Base-by-base conservation (phyloP, 1,284 basidiomycete genomes). In the Ustilago crameri region DNA sequence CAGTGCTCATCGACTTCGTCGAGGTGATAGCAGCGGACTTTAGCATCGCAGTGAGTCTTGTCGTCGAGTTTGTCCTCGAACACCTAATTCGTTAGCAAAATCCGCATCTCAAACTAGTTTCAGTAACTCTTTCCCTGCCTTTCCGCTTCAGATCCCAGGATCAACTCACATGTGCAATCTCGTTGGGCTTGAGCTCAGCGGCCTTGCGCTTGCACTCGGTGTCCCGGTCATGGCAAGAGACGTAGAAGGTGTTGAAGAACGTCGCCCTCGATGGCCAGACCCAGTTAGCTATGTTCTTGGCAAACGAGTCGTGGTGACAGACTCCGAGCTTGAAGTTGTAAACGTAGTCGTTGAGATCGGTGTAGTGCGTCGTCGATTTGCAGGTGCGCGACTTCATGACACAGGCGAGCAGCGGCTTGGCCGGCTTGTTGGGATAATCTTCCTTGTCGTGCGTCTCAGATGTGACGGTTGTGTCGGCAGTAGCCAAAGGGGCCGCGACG, bases 1-100 rank as follows among this genome's bases (percentile, higher is more conserved):
- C 60, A 62, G 38, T 62, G 34, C 0, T 46, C 44, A 14, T 62
- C 53, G 9, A 51, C 60, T 2, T 54, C 30, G 14, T 62, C 17
- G 27, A 46, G 23, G 8, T 12, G 14, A 18, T 34, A 26, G 41
- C 58, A 61, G 18, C 20, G 18, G 46, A 61, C 43, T 15, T 38
- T 12, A 17, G 58, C 51, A 14, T 54, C 38, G 41, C 58, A 61
- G 24, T 12, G 15, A 9, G 47, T 49, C 2, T 61, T 5, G 1
- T 18, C 4, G 51, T 60, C 49, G 51, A 60, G 27, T 3, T 9
- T 26, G 15, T 52, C 51, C 5, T 37, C 41, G 8, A 60, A 9
- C 3, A 43, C 43, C 50, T 51, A 20, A 17, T 34, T 22, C 20
- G 22, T 42, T 17, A 38, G 5, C 37, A 5, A 15, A 38, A 17